A percentile compares a stretch with the other conserved stretches of the same genome.
phyloP scores from a whole-genome alignment of 2,329 filamentous ascomycete species.

The Colletotrichum kahawae region DNA sequence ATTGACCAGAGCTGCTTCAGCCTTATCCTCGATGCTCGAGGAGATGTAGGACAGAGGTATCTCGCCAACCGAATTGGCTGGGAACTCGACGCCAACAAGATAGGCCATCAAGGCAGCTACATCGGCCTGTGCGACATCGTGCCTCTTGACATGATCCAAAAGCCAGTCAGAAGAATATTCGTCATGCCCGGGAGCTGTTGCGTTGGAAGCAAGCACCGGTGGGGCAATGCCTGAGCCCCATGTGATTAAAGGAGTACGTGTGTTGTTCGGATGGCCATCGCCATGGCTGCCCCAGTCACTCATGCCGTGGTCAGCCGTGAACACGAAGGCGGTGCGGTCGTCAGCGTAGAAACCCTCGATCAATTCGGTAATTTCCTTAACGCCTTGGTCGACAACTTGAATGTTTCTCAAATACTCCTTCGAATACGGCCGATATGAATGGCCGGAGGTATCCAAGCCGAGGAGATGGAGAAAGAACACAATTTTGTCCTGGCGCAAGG shows the following conservation, averaged over 20 bases:
- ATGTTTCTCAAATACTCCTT: constrained; percentile 95
- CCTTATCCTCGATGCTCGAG: constrained; percentile 76
- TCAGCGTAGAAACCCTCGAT: constrained; percentile 87
- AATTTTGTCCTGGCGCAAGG: constrained; percentile 80
- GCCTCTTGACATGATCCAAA: constrained; percentile 77
- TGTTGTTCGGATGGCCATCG: constrained; percentile 97
- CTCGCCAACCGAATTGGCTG: constrained; percentile 95
- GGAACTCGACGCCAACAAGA: constrained; percentile 84
- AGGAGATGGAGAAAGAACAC: constrained; percentile 97
- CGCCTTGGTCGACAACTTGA: constrained; percentile 89
- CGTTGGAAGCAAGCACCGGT: constrained; percentile 63
- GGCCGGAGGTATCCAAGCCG: constrained; percentile 89
- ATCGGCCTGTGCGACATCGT: constrained; percentile 94
- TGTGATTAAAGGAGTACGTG: constrained; percentile 86
- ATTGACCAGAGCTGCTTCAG: constrained; percentile 83
- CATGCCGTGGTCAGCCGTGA: constrained; percentile 99
- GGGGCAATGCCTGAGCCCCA: constrained; percentile 92
- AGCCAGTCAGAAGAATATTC: constrained; percentile 92
- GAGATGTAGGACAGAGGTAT: constrained; percentile 84
- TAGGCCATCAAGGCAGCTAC: constrained; percentile 96
- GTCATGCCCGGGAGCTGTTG: constrained; percentile 80
- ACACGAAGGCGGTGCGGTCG: constrained; percentile 89
- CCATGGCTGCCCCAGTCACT: constrained; percentile 99
- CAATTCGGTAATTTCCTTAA: constrained; percentile 80
- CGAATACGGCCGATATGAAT: constrained; percentile 87